phyloP scores from a whole-genome alignment of 2,329 filamentous ascomycete genomes.

The Neurospora crassa region DNA sequence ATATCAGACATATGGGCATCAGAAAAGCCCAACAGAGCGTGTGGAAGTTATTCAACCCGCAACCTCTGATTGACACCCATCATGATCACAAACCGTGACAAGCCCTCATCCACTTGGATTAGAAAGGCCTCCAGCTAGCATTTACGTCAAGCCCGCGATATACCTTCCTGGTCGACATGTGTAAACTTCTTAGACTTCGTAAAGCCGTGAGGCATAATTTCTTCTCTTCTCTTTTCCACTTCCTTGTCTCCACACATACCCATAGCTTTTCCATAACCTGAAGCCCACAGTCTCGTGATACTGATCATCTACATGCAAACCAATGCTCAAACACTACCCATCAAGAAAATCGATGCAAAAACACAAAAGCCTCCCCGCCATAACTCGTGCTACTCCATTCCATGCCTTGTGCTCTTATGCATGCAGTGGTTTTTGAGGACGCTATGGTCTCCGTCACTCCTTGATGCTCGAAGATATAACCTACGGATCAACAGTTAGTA shows the following conservation, averaged over 20 bases:
- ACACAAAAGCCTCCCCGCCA: neutral
- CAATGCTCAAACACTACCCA: neutral
- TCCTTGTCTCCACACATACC: neutral
- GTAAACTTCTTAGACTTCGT: neutral
- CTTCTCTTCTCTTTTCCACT: neutral
- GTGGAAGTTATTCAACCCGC: neutral
- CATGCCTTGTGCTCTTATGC: neutral
- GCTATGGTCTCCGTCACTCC: neutral
- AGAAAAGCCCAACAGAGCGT: neutral
- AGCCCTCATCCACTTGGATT: neutral
- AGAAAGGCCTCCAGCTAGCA: neutral
- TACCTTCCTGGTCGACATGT: neutral
- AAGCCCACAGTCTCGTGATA: neutral
- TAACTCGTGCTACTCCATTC: neutral
- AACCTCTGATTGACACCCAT: neutral
- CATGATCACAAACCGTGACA: neutral
- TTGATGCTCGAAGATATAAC: neutral
- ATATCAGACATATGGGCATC: neutral
- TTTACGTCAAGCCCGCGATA: neutral
- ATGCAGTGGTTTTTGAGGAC: neutral
- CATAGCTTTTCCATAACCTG: neutral
- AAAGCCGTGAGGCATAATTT: neutral
- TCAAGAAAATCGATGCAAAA: neutral
- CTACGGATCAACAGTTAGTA: neutral
- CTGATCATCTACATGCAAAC: neutral